These are phyloP conservation scores for Logfia minima DNA, from an alignment of 129 eudicot species.

Conservation along the genomic window DNA sequence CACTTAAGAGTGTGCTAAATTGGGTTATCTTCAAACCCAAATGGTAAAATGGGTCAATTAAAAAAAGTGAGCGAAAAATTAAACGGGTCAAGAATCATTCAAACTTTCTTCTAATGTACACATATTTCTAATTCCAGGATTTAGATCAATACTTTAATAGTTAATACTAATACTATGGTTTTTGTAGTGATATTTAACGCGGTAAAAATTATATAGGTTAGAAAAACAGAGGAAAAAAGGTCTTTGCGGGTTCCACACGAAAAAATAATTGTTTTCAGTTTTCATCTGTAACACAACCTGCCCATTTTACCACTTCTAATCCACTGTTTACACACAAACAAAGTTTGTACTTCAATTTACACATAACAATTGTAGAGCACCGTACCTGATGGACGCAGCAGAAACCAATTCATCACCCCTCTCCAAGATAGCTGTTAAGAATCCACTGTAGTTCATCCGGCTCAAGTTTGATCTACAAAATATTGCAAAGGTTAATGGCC, in stretches of 20 bases:
- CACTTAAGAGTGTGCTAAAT: neutral
- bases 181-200: neutral
- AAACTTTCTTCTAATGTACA: neutral
- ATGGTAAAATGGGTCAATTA: neutral
- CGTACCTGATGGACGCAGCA: constrained; percentile 94
- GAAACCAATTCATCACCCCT: constrained; percentile 87
- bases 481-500: neutral
- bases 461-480: constrained; percentile 70
- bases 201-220: too few relatives aligned
- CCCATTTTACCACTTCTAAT: neutral
- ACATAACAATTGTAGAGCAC: neutral
- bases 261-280: neutral
- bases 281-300: neutral
- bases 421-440: constrained; percentile 80
- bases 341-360: neutral
- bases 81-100: neutral
- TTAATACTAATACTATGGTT: neutral
- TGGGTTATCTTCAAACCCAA: neutral
- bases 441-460: constrained; percentile 75
- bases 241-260: neutral
- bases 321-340: neutral
- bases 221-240: too few relatives aligned
- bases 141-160: neutral
- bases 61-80: neutral
- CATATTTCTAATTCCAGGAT: neutral